A percentile compares a stretch with the other conserved stretches of the same genome.
Conservation (phyloP, 805 yeast genomes). For the Naumovozyma castellii region DNA sequence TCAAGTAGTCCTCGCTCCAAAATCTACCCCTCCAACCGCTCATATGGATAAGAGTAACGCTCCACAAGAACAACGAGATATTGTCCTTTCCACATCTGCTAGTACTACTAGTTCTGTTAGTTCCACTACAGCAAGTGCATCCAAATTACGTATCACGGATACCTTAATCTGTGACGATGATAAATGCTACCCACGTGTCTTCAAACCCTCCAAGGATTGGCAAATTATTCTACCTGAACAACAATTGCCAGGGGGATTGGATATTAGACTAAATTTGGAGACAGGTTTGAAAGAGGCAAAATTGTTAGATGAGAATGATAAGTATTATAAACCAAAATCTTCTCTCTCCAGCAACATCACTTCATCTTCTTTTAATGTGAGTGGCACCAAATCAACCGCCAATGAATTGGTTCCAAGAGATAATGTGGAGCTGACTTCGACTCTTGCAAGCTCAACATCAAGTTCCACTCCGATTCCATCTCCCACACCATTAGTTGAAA, state of each 20-base stretch:
- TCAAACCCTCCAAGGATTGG: constrained; percentile 64
- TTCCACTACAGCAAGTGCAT: too few species aligned
- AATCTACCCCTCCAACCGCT: background rate
- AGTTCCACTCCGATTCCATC: too few species aligned
- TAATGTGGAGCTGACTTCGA: background rate
- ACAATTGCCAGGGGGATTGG: constrained; percentile 65
- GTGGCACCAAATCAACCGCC: background rate
- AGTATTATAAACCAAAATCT: background rate
- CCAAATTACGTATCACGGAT: constrained; percentile 2
- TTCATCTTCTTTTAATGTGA: too few species aligned
- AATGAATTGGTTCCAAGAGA: background rate
- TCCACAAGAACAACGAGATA: too few species aligned
- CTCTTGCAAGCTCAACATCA: too few species aligned
- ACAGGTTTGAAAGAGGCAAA: constrained; percentile 65
- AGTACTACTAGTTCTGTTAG: too few species aligned
- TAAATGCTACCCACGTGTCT: constrained; percentile 56
- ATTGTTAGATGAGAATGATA: constrained; percentile 17
- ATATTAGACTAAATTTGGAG: constrained; percentile 65
- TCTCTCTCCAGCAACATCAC: background rate
- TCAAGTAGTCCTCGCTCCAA: constrained; percentile 2
- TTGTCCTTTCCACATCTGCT: too few species aligned
- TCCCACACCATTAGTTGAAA: too few species aligned
- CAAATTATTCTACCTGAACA: constrained; percentile 61
- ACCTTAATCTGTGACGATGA: constrained; percentile 27
- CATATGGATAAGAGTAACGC: too few species aligned